A percentile compares a stretch with the other conserved stretches of the same genome.
phyloP scores from a whole-genome alignment of 208 protist genomes.

The Acanthamoeba triangularis region DNA sequence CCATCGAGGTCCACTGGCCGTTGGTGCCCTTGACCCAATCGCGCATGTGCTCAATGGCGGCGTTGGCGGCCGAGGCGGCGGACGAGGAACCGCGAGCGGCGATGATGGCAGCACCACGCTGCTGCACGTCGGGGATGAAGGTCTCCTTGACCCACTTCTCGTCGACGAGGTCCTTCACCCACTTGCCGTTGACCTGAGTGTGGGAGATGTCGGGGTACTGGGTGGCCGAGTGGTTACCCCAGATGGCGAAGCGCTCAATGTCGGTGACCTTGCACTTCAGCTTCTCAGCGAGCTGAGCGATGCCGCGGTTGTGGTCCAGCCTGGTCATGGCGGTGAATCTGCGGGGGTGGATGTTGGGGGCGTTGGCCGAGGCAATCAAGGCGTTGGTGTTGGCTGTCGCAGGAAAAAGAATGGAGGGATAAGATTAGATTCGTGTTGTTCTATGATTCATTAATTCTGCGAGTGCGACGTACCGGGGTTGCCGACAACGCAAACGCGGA shows the following conservation, averaged over 20 bases:
- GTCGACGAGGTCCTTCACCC: slow-evolving; percentile 90
- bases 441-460: not conserved
- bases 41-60: slow-evolving; percentile 89
- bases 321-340: slow-evolving; percentile 97
- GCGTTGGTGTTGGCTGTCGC: slow-evolving; percentile 98
- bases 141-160: slow-evolving; percentile 91
- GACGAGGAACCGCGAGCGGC: slow-evolving; percentile 92
- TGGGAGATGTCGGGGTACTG: slow-evolving; percentile 95
- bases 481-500: slow-evolving; percentile 96
- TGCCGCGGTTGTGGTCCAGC: slow-evolving; percentile 97
- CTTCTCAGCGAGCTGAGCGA: slow-evolving; percentile 82
- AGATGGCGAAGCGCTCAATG: slow-evolving; percentile 96
- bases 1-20: slow-evolving; percentile 74
- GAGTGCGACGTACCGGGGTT: slow-evolving; percentile 92
- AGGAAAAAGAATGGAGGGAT: not conserved
- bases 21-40: slow-evolving; percentile 91
- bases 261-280: slow-evolving; percentile 87
- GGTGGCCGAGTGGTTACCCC: slow-evolving; percentile 97
- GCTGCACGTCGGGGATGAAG: slow-evolving; percentile 94
- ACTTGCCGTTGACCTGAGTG: slow-evolving; percentile 89
- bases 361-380: slow-evolving; percentile 92
- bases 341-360: slow-evolving; percentile 91
- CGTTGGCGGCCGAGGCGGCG: slow-evolving; percentile 96
- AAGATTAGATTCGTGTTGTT: not conserved
- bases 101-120: slow-evolving; percentile 95